Conservation (phyloP, 2,329 filamentous ascomycete genomes). For the Sclerotinia spermophila region DNA sequence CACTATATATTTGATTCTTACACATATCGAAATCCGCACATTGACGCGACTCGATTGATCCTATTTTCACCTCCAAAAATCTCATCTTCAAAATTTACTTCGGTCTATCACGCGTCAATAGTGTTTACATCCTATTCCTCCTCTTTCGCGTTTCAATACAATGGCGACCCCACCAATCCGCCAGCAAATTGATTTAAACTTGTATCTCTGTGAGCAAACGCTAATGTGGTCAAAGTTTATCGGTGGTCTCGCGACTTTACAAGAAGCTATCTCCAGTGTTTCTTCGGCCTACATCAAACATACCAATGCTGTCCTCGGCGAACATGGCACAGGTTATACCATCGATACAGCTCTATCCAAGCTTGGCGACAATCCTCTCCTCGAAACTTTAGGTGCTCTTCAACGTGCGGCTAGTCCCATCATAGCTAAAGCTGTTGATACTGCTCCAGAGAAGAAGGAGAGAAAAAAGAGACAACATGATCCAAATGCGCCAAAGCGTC, state of each 20-base stretch:
- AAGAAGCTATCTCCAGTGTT: conserved; percentile 74
- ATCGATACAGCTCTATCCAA: conserved; percentile 47
- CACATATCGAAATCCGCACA: not conserved
- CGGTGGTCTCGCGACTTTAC: conserved; percentile 72
- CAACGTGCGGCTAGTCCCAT: conserved; percentile 39
- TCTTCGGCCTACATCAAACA: conserved; percentile 83
- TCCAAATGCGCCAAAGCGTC: conserved; percentile 91
- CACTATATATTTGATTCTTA: not conserved
- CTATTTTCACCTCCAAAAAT: conserved; percentile 16
- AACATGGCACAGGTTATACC: conserved; percentile 45
- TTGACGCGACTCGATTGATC: conserved; percentile 29
- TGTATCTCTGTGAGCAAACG: conserved; percentile 26
- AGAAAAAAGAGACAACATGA: conserved; percentile 84
- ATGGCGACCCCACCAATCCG: conserved; percentile 23
- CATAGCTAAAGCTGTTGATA: conserved; percentile 42
- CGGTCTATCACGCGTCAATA: conserved; percentile 28
- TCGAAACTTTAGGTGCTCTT: conserved; percentile 31
- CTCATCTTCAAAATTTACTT: conserved; percentile 21
- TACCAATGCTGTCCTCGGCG: conserved; percentile 76
- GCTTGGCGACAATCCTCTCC: conserved; percentile 44
- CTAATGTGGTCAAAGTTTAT: conserved; percentile 56
- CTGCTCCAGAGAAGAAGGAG: conserved; percentile 74
- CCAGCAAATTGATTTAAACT: conserved; percentile 22
- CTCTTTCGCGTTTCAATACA: conserved; percentile 18
- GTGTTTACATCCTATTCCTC: conserved; percentile 30